Conservation (phyloP, 2,329 filamentous ascomycete species). For the Ophiocordyceps camponoti-floridani region DNA sequence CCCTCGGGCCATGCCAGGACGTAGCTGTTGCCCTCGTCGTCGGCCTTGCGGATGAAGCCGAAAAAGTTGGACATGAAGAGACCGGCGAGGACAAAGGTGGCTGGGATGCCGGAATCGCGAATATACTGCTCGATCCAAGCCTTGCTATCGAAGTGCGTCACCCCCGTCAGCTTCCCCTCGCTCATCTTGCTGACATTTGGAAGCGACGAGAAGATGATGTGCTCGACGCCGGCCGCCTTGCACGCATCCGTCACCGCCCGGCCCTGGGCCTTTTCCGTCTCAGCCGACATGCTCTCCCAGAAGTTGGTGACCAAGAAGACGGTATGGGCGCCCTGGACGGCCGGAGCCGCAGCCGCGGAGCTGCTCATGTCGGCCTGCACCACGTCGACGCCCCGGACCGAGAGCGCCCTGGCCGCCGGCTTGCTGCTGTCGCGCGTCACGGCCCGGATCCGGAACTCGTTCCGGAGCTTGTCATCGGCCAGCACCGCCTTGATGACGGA, state of each 20-base stretch:
- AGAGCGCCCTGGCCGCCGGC: constrained; percentile 18
- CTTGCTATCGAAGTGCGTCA: constrained; percentile 38
- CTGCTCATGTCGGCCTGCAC: constrained; percentile 25
- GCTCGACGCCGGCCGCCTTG: constrained; percentile 23
- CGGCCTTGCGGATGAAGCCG: constrained; percentile 10
- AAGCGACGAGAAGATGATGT: constrained; percentile 28
- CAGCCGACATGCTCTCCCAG: constrained; percentile 15
- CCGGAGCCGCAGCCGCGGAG: constrained; percentile 14
- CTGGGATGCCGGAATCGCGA: constrained; percentile 24
- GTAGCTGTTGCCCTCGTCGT: constrained; percentile 13
- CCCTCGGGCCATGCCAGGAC: constrained; percentile 9
- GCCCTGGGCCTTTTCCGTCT: constrained; percentile 22
- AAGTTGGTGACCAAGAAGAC: constrained; percentile 23
- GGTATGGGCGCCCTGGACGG: constrained; percentile 22
- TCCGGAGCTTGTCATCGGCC: constrained; percentile 23
- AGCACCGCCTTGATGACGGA: constrained; percentile 27
- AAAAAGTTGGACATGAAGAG: constrained; percentile 35
- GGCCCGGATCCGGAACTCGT: constrained; percentile 24
- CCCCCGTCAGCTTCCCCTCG: constrained; percentile 17
- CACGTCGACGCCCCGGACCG: constrained; percentile 22
- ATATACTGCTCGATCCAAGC: constrained; percentile 39
- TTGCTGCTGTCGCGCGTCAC: constrained; percentile 27
- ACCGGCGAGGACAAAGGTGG: constrained; percentile 32
- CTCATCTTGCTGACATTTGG: constrained; percentile 18
- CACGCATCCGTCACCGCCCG: constrained; percentile 27